phyloP scores from a whole-genome alignment of 129 eudicot genomes.

The Chrysanthemum makinoi region DNA sequence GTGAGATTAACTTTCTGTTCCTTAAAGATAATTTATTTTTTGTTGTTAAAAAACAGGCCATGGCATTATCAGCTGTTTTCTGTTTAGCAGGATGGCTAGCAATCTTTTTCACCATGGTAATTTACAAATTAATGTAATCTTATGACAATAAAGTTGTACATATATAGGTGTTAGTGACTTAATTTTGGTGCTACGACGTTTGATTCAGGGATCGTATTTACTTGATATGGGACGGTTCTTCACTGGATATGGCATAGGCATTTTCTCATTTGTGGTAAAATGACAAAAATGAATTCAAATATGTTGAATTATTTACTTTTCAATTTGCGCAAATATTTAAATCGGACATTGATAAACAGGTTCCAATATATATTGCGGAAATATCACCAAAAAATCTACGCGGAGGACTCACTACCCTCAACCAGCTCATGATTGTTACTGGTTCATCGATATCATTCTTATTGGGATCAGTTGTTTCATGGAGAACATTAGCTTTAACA shows the following conservation, averaged over 20 bases:
- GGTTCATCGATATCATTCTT: constrained; percentile 67
- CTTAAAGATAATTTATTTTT: neutral
- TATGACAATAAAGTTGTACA: neutral
- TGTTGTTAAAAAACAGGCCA: constrained; percentile 55
- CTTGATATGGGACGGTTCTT: constrained; percentile 79
- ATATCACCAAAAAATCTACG: constrained; percentile 85
- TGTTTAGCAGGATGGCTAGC: constrained; percentile 91
- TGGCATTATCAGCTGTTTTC: constrained; percentile 76
- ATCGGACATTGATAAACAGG: constrained; percentile 34
- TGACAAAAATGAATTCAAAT: constrained; percentile 6
- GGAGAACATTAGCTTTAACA: constrained; percentile 71
- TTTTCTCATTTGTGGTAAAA: constrained; percentile 77
- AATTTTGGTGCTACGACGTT: constrained; percentile 11
- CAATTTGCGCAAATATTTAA: constrained; percentile 20
- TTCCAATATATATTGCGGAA: constrained; percentile 79
- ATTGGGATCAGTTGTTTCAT: constrained; percentile 64
- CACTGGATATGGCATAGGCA: constrained; percentile 87
- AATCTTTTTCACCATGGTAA: constrained; percentile 63
- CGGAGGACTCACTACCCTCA: constrained; percentile 75
- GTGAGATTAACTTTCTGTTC: constrained; percentile 12
- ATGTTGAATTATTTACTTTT: constrained; percentile 15
- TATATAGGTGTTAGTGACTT: neutral
- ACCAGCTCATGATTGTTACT: constrained; percentile 80
- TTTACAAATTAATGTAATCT: neutral
- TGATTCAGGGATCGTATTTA: constrained; percentile 51